Conservation (phyloP, 2,329 filamentous ascomycete genomes). For the Apiospora phragmitis region DNA sequence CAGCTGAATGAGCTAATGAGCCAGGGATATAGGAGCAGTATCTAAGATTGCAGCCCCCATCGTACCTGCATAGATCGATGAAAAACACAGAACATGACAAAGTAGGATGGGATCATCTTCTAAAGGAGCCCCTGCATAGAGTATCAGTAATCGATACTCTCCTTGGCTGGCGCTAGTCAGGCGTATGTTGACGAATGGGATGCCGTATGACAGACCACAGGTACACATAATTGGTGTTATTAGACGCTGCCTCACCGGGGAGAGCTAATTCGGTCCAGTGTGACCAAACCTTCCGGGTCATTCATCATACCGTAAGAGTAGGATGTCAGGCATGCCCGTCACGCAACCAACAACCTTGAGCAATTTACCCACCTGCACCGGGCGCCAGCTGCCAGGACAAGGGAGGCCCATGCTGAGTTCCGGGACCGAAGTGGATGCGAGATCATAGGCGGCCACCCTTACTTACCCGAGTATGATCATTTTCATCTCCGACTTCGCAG, state of each 20-base stretch:
- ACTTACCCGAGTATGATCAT: neutral
- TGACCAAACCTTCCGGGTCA: neutral
- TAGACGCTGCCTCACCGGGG: neutral
- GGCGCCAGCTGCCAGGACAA: neutral
- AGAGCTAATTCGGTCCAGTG: neutral
- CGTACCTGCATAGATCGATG: neutral
- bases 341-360: neutral
- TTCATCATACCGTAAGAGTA: neutral
- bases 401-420: too few species aligned
- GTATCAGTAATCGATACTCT: neutral
- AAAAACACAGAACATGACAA: neutral
- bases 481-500: neutral
- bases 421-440: too few species aligned
- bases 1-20: neutral
- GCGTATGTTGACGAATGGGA: neutral
- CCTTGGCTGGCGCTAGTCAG: neutral
- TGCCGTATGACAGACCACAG: rapidly evolving
- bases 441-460: neutral
- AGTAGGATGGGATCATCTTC: neutral
- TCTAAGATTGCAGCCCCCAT: neutral
- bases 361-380: neutral
- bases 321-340: neutral
- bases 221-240: too few species aligned
- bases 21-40: neutral
- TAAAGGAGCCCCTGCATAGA: neutral